Conservation (phyloP, 768 basidiomycete genomes). For the Glaciozyma martinii region DNA sequence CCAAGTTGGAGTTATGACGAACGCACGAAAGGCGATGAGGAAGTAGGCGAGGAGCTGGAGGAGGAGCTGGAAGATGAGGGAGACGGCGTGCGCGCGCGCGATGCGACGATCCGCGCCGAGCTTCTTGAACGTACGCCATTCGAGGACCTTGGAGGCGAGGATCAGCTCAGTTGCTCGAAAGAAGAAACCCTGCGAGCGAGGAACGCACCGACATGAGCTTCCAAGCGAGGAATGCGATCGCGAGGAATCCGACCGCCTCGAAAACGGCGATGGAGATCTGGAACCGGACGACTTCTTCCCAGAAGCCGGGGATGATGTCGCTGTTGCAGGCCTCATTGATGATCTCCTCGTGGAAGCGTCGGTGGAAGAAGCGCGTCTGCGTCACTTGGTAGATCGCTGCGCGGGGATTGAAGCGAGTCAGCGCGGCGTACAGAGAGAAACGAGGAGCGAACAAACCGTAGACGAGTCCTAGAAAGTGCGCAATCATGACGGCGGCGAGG, state of each 20-base stretch:
- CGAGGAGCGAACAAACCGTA: not conserved
- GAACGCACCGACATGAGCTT: not conserved
- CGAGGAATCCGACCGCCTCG: not conserved
- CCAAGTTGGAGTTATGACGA: not conserved
- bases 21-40: not conserved
- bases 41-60: not conserved
- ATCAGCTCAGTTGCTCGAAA: not conserved
- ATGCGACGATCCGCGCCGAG: not conserved
- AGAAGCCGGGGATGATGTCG: slow-evolving; percentile 1
- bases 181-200: not conserved
- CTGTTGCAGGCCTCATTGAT: not conserved
- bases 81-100: not conserved
- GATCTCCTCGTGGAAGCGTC: not conserved
- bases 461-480: not conserved
- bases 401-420: not conserved
- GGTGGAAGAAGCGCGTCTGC: not conserved
- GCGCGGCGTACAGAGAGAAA: not conserved
- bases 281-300: not conserved
- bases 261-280: not conserved
- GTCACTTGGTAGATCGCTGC: not conserved
- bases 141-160: not conserved
- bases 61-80: not conserved
- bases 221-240: not conserved
- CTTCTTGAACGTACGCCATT: not conserved
- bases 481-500: not conserved